Base-by-base conservation (phyloP, 1,139 yeast genomes). In the Barnettozyma hawaiiensis region DNA sequence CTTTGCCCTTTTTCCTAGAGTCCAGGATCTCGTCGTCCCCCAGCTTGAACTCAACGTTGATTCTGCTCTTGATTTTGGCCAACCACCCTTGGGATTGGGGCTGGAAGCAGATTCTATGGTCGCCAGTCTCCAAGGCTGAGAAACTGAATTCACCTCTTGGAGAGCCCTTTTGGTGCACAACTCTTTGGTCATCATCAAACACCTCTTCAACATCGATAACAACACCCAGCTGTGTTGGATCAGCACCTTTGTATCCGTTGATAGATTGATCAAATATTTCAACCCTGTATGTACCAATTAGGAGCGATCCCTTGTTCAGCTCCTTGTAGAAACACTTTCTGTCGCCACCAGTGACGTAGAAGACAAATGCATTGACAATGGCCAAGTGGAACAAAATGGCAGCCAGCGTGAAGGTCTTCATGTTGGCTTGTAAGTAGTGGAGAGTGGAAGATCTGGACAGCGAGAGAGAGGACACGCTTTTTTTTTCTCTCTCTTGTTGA, bases 81-180 rank as follows among this genome's bases (percentile, higher is more conserved):
- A 70, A 71, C 86, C 78, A 78, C 47, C 78, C 79, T 50, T 74
- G 74, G 29, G 77, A 70, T 50, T 76, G 73, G 5, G 87, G 83
- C 45, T 80, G 78, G 54, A 82, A 69, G 63, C 94, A 84, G 39
- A 84, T 72, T 54, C 76, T 67, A 65, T 84, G 92, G 57, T 81
- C 85, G 35, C 94, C 94, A 28, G 79, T 69, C 39, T 78, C 87
- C 39, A 78, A 66, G 1, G 90, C 82, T 24, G 79, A 75, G 63
- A 81, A 82, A 18, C 84, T 75, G 62, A 82, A 81, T 49, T 78
- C 81, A 29, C 87, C 85, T 22, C 64, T 61, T 22, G 85, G 67
- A 7, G 71, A 60, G 14, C 80, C 78, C 57, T 73, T 75, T 61
- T 81, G 87, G 57, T 78, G 75, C 36, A 79, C 79, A 36, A 83